Conservation (phyloP, 441 rosid species). For the Erysimum cheiri region DNA sequence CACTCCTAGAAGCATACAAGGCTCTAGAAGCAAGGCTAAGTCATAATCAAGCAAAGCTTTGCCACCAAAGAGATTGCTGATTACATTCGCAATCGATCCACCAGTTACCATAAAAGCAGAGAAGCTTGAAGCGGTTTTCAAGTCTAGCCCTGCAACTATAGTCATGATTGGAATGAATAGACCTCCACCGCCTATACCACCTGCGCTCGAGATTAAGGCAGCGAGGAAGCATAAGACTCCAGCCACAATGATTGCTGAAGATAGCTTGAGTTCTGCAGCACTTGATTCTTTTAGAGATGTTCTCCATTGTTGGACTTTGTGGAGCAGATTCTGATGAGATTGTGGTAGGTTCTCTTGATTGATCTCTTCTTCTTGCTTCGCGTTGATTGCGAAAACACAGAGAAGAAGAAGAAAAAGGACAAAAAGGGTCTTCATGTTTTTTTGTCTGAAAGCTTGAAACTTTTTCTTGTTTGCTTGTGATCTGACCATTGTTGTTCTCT, state of each 20-base stretch:
- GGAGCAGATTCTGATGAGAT: slow-evolving; percentile 20
- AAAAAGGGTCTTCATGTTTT: slow-evolving; percentile 37
- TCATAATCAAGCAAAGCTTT: slow-evolving; percentile 69
- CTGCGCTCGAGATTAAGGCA: slow-evolving; percentile 83
- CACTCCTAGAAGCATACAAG: slow-evolving; percentile 86
- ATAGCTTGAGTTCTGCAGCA: slow-evolving; percentile 43
- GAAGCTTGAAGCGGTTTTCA: slow-evolving; percentile 77
- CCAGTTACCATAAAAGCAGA: slow-evolving; percentile 97
- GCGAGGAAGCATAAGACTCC: slow-evolving; percentile 71
- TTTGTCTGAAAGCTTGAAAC: slow-evolving; percentile 18
- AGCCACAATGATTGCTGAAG: slow-evolving; percentile 51
- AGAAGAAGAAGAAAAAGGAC: slow-evolving; percentile 31
- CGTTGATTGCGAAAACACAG: slow-evolving; percentile 23
- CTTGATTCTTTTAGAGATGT: slow-evolving; percentile 41
- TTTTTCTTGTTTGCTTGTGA: slow-evolving; percentile 27
- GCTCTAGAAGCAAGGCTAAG: slow-evolving; percentile 79
- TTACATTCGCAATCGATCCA: slow-evolving; percentile 83
- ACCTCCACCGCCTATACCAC: slow-evolving; percentile 98
- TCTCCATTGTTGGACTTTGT: slow-evolving; percentile 48
- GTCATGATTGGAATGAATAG: slow-evolving; percentile 78
- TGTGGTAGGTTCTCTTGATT: not conserved
- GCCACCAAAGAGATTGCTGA: slow-evolving; percentile 54
- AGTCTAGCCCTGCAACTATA: slow-evolving; percentile 72
- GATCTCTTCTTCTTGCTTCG: slow-evolving; percentile 24
- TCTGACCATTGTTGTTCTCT: slow-evolving; percentile 30